phyloP scores from a whole-genome alignment of 2,329 filamentous ascomycete species.

The Monascus ruber region DNA sequence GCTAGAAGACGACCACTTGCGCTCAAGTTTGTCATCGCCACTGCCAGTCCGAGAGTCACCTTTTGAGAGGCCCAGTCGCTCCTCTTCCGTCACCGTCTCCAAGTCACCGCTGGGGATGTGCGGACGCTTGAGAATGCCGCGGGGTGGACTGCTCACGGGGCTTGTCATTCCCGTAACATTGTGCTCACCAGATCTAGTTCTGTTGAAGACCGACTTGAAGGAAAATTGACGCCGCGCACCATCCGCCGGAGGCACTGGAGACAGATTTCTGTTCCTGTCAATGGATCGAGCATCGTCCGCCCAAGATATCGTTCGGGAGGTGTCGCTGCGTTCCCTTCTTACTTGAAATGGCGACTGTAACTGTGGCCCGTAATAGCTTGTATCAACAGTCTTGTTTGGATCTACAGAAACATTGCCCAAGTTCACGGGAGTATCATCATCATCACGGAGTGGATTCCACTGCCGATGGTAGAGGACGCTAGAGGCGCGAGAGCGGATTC shows the following conservation, averaged over 20 bases:
- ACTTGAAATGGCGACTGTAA: constrained; percentile 12
- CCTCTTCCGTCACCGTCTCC: constrained; percentile 64
- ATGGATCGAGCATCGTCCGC: constrained; percentile 17
- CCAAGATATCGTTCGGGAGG: constrained; percentile 30
- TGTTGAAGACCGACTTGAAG: constrained; percentile 73
- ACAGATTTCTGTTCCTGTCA: constrained; percentile 6
- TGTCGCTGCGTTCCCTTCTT: constrained; percentile 18
- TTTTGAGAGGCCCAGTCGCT: constrained; percentile 69
- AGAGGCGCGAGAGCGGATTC: constrained; percentile 26
- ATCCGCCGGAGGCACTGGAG: constrained; percentile 30
- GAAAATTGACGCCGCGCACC: constrained; percentile 70
- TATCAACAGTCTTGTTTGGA: constrained; percentile 37
- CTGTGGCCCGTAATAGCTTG: constrained; percentile 18
- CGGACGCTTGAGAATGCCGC: constrained; percentile 32
- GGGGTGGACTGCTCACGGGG: constrained; percentile 16
- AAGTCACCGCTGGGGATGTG: constrained; percentile 17
- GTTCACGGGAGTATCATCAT: constrained; percentile 38
- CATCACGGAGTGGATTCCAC: constrained; percentile 37
- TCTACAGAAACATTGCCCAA: constrained; percentile 50
- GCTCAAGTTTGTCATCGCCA: constrained; percentile 17
- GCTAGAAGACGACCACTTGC: constrained; percentile 9
- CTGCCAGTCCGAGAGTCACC: constrained; percentile 43
- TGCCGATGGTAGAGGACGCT: constrained; percentile 31
- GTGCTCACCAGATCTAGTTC: constrained; percentile 22
- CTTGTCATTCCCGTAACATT: background rate